Percentiles rank a stretch among this genome's conserved stretches.
These are phyloP conservation scores for Pisolithus thermaeus DNA, from an alignment of 1,284 basidiomycete species.

Conservation along the genomic window DNA sequence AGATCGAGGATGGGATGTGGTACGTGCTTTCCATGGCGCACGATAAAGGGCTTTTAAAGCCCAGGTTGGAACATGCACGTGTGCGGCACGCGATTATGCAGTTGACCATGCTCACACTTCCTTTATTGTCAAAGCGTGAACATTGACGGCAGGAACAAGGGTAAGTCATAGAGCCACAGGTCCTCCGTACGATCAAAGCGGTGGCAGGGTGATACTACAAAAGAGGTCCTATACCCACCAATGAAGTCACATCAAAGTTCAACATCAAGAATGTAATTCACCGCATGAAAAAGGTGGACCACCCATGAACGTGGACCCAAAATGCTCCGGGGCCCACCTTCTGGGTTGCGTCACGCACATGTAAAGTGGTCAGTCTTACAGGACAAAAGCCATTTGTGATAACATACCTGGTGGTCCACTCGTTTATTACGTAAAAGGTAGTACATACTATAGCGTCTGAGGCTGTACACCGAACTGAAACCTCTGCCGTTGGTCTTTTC, in stretches of 20 bases:
- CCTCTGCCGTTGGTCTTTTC: background rate
- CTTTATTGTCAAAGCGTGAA: constrained; percentile 12
- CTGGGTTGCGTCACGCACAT: no score
- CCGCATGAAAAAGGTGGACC: no score
- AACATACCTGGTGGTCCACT: no score
- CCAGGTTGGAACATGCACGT: constrained; percentile 28
- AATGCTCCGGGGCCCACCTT: no score
- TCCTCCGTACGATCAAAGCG: constrained; percentile 1
- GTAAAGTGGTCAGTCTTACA: no score
- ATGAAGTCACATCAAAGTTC: no score
- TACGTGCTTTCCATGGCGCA: constrained; percentile 5
- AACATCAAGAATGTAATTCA: no score
- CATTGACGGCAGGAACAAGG: constrained; percentile 1
- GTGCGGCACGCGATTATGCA: constrained; percentile 29
- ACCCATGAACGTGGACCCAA: no score
- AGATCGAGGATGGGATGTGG: constrained; percentile 2
- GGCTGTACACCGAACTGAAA: no score
- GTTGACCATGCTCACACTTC: constrained; percentile 9
- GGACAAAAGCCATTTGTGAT: no score
- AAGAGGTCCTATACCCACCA: background rate
- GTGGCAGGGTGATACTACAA: background rate
- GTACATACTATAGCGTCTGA: no score
- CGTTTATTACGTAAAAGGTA: no score
- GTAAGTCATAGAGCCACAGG: constrained; percentile 10
- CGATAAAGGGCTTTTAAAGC: constrained; percentile 23